Evolutionary conservation across 345 rosid genomes (phyloP).

Genomic region (Populus pruinosa): DNA sequence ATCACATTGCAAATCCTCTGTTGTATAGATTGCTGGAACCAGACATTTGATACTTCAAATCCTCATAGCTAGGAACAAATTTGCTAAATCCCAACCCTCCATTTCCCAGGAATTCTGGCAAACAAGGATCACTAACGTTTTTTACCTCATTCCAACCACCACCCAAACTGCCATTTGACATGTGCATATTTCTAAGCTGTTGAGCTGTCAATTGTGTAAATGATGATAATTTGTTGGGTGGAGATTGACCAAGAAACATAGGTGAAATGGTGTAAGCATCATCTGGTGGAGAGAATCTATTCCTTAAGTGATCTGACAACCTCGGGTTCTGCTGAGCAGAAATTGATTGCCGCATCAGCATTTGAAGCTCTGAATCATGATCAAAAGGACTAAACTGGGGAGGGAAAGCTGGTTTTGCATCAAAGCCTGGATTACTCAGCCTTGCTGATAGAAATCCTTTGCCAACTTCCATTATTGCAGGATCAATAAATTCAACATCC

Average conservation of each 20-base stretch:
- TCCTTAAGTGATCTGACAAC: conserved; percentile 22
- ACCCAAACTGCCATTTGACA: conserved; percentile 40
- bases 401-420: conserved; percentile 25
- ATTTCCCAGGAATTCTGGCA: conserved; percentile 32
- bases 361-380: conserved; percentile 36
- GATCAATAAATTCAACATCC: conserved; percentile 46
- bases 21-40: conserved; percentile 40
- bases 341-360: conserved; percentile 33
- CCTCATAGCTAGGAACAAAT: conserved; percentile 31
- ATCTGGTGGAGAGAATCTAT: conserved; percentile 31
- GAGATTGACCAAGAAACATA: conserved; percentile 30
- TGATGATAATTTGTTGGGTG: conserved; percentile 23
- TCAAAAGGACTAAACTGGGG: conserved; percentile 24
- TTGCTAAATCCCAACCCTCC: conserved; percentile 35
- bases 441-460: conserved; percentile 28
- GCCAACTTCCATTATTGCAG: conserved; percentile 46
- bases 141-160: conserved; percentile 42
- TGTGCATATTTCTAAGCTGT: conserved; percentile 25
- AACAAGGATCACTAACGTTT: conserved; percentile 21
- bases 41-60: conserved; percentile 37
- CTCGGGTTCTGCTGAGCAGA: conserved; percentile 33
- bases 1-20: conserved; percentile 48
- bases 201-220: conserved; percentile 29
- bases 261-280: conserved; percentile 28
- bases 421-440: conserved; percentile 30